A percentile compares a stretch with the other conserved stretches of the same genome.
phyloP scores from a whole-genome alignment of 2,329 filamentous ascomycete genomes.

The Capronia coronata region DNA sequence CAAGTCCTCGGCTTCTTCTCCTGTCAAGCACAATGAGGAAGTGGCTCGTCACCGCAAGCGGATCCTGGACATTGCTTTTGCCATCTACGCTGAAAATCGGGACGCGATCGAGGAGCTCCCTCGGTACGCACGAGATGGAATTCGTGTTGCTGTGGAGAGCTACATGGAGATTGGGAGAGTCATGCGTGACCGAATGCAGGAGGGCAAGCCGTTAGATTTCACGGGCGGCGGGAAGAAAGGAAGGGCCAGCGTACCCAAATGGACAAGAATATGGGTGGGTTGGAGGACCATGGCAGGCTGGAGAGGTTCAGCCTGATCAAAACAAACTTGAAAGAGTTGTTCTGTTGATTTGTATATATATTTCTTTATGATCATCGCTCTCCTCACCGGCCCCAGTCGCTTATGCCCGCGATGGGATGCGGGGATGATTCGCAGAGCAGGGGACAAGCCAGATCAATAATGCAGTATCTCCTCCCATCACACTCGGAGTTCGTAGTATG shows the following conservation, averaged over 20 bases:
- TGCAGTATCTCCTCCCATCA: background rate
- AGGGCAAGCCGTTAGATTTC: slow-evolving; percentile 24
- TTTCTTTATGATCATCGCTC: too few species aligned
- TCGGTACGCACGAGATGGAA: slow-evolving; percentile 52
- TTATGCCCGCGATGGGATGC: background rate
- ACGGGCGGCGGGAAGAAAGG: slow-evolving; percentile 26
- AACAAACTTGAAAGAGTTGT: too few species aligned
- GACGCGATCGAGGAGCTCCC: slow-evolving; percentile 57
- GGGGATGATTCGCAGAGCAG: background rate
- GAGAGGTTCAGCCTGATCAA: slow-evolving; percentile 19
- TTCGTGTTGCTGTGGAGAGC: slow-evolving; percentile 65
- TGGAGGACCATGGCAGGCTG: slow-evolving; percentile 48
- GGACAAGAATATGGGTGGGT: slow-evolving; percentile 49
- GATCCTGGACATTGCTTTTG: slow-evolving; percentile 56
- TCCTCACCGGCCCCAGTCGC: background rate
- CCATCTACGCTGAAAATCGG: slow-evolving; percentile 51
- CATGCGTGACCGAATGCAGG: slow-evolving; percentile 21
- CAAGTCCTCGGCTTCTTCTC: slow-evolving; percentile 44
- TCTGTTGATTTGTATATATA: too few species aligned
- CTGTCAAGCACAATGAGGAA: slow-evolving; percentile 23
- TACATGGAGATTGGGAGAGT: slow-evolving; percentile 68
- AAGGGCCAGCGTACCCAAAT: slow-evolving; percentile 41
- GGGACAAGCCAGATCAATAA: background rate
- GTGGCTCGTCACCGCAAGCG: slow-evolving; percentile 41
- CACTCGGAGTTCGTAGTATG: too few species aligned